phyloP scores from a whole-genome alignment of 2,329 filamentous ascomycete species.

The Neocucurbitaria cava region DNA sequence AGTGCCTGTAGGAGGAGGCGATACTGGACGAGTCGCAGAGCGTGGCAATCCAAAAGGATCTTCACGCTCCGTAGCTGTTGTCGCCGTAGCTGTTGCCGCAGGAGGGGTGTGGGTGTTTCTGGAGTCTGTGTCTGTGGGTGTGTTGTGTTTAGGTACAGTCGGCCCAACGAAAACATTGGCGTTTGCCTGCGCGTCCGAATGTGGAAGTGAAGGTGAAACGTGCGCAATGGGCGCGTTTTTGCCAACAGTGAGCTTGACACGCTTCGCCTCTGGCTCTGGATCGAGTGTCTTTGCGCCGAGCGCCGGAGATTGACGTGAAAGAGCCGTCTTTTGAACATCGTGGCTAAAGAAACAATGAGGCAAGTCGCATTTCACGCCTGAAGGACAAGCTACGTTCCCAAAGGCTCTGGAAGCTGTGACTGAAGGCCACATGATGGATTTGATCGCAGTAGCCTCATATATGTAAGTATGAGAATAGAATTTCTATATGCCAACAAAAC shows the following conservation, averaged over 20 bases:
- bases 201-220: neutral
- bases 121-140: neutral
- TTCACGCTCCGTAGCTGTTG: too few relatives aligned
- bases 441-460: conserved; percentile 1
- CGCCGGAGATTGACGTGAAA: conserved; percentile 1
- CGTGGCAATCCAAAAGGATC: conserved; percentile 17
- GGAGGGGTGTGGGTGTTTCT: neutral
- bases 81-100: conserved; percentile 8
- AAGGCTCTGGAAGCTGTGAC: conserved; percentile 34
- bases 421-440: conserved; percentile 40
- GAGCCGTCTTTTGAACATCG: conserved; percentile 31
- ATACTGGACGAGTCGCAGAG: conserved; percentile 39
- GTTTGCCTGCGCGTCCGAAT: conserved; percentile 6
- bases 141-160: conserved; percentile 22
- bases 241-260: conserved; percentile 37
- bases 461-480: conserved; percentile 14
- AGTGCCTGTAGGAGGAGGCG: conserved; percentile 36
- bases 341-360: conserved; percentile 67
- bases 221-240: conserved; percentile 12
- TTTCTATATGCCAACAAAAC: conserved; percentile 10
- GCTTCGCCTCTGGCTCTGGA: conserved; percentile 33
- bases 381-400: conserved; percentile 55
- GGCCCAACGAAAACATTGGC: conserved; percentile 35
- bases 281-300: conserved; percentile 3
- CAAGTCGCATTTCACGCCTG: conserved; percentile 57